Percentiles rank a stretch among this genome's conserved stretches.
These are phyloP conservation scores for Phialemonium atrogriseum DNA, from an alignment of 2,329 filamentous ascomycete genomes.

Conservation along the genomic window DNA sequence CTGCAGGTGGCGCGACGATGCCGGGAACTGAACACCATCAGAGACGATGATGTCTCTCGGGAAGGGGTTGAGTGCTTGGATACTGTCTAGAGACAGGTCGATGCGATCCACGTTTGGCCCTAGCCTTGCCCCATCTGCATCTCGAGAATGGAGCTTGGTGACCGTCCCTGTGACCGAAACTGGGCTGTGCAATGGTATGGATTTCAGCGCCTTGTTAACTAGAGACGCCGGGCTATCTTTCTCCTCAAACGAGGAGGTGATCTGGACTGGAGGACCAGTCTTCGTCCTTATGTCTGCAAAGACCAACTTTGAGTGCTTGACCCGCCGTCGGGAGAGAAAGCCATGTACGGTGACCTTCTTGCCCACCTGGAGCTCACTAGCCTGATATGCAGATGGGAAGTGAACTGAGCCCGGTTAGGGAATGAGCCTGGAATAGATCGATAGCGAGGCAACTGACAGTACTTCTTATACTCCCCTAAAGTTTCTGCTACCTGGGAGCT, in stretches of 20 bases:
- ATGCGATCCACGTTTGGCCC: no score
- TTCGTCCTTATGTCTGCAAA: constrained; percentile 52
- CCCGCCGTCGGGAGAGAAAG: constrained; percentile 61
- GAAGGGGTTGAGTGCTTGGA: constrained; percentile 65
- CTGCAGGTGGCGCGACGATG: constrained; percentile 73
- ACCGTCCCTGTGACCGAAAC: constrained; percentile 37
- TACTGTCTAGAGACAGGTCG: constrained; percentile 53
- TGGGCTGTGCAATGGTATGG: constrained; percentile 41
- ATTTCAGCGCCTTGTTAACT: constrained; percentile 32
- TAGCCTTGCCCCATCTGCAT: not conserved
- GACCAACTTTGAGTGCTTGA: constrained; percentile 59
- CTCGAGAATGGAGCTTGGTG: constrained; percentile 13
- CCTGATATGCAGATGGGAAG: constrained; percentile 19
- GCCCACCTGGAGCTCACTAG: constrained; percentile 18
- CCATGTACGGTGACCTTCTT: constrained; percentile 52
- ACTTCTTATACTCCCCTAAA: constrained; percentile 34
- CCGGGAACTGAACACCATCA: constrained; percentile 63
- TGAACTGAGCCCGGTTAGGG: constrained; percentile 17
- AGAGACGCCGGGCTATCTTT: constrained; percentile 23
- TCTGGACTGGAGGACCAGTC: constrained; percentile 25
- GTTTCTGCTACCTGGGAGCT: no score
- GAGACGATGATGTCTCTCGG: constrained; percentile 70
- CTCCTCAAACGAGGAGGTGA: constrained; percentile 30
- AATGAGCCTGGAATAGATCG: not conserved
- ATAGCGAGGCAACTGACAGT: constrained; percentile 23